These are phyloP conservation scores for Daldinia grandis DNA, from an alignment of 495 filamentous ascomycete species.

Conservation along the genomic window DNA sequence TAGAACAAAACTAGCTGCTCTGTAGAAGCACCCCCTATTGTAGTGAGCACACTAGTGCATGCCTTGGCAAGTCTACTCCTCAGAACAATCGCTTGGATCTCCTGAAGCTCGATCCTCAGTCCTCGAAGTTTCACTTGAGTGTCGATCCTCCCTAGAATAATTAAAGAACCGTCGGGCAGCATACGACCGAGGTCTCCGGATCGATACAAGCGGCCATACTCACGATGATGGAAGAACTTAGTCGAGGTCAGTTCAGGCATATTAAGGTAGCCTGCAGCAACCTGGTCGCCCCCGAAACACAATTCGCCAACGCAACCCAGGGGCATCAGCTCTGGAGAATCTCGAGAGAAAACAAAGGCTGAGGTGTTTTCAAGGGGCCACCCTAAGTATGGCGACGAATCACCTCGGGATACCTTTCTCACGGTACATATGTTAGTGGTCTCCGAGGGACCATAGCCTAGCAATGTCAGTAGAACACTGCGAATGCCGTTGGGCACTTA, in stretches of 20 bases:
- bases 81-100: conserved; percentile 71
- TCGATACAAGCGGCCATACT: conserved; percentile 72
- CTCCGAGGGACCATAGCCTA: conserved; percentile 75
- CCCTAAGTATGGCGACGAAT: conserved; percentile 67
- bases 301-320: conserved; percentile 77
- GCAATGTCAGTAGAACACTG: conserved; percentile 13
- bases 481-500: neutral
- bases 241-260: conserved; percentile 60
- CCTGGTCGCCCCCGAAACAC: conserved; percentile 84
- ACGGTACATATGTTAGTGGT: conserved; percentile 80
- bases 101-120: conserved; percentile 78
- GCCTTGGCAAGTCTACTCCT: conserved; percentile 54
- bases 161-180: conserved; percentile 71
- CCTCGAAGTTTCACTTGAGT: conserved; percentile 86
- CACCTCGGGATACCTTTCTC: conserved; percentile 59
- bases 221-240: conserved; percentile 71
- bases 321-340: conserved; percentile 59
- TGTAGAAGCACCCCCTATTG: conserved; percentile 27
- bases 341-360: conserved; percentile 66
- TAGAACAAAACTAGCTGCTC: conserved; percentile 68
- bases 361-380: conserved; percentile 74
- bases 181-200: conserved; percentile 77
- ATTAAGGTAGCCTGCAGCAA: conserved; percentile 76
- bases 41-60: conserved; percentile 63
- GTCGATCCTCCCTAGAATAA: conserved; percentile 77